Base-by-base conservation (phyloP, 2,329 filamentous ascomycete species). In the Beauveria asiatica region DNA sequence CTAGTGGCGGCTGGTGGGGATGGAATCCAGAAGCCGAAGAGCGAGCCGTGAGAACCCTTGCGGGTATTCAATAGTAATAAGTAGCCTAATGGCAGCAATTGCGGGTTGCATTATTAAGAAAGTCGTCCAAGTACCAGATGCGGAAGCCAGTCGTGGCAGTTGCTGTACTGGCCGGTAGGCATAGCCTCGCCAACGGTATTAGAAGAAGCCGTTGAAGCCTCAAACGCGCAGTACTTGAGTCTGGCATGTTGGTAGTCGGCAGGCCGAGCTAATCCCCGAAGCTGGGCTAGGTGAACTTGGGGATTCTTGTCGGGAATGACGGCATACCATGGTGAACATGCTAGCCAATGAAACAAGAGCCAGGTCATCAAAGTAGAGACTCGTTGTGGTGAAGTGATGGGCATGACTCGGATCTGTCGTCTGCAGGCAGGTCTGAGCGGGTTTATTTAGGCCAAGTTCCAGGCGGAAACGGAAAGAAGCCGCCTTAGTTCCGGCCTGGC, bases 181-280 rank as follows among this genome's bases (percentile, higher is more conserved):
- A 33, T 25, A 46, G 13, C 27, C 25, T 39, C n/a, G 6, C 16
- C 2, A 17, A 53, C 5, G 5, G 27, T 27, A 23, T 23, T 7
- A 17, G 13, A 3, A 37, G n/a, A 6, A 1, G 48, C 16, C 10
- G 42, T 23, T 23, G 41, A 46, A 37, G 10, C 13, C 41, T 16
- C 27, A 46, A 46, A 23, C 13, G 5, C n/a, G 42, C 19, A 46
- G 41, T 21, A 27, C 25, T 54, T 16, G 16, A 9, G n/a, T 16
- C 6, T 37, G 9, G 33, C 9, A 46, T 13, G 13, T 13, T 5
- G 27, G 17, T 17, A 54, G 25, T 56, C 42, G 42, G 53, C 42
- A 56, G 27, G 25, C 53, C 42, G 53, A 56, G 53, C 53, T 39
- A 46, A 56, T 46, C 27, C n/a, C 53, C 53, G 53, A 56, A 45